Evolutionary conservation across 352 stramenopile genomes (phyloP).

Genomic region (Phytophthora lateralis): DNA sequence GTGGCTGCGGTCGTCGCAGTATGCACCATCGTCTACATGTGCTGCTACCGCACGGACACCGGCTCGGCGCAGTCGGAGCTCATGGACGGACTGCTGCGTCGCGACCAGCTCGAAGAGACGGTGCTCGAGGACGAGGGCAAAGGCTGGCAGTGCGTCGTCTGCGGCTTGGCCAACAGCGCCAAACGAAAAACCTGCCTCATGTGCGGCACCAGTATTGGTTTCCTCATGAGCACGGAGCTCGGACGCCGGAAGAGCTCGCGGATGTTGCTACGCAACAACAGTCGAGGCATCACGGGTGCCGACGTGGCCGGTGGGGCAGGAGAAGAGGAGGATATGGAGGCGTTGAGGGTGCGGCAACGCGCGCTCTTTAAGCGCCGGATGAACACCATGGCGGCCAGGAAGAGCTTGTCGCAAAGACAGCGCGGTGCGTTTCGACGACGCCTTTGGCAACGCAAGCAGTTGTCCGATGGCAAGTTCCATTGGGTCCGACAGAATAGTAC

Average conservation of each 20-base stretch:
- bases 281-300: slow-evolving; percentile 20
- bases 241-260: slow-evolving; percentile 59
- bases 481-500: slow-evolving; percentile 74
- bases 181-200: slow-evolving; percentile 60
- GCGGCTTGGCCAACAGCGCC: slow-evolving; percentile 56
- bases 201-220: slow-evolving; percentile 60
- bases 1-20: slow-evolving; percentile 37
- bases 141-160: slow-evolving; percentile 77
- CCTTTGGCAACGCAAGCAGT: slow-evolving; percentile 67
- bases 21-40: slow-evolving; percentile 53
- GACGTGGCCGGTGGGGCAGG: slow-evolving; percentile 7
- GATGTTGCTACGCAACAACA: slow-evolving; percentile 47
- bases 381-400: slow-evolving; percentile 64
- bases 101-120: slow-evolving; percentile 65
- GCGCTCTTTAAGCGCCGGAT: slow-evolving; percentile 73
- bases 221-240: slow-evolving; percentile 38
- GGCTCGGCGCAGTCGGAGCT: slow-evolving; percentile 29
- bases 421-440: slow-evolving; percentile 67
- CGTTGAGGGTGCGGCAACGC: slow-evolving; percentile 50
- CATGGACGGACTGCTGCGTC: slow-evolving; percentile 61
- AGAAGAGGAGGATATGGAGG: slow-evolving; percentile 38
- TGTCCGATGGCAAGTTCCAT: slow-evolving; percentile 70
- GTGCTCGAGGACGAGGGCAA: slow-evolving; percentile 56
- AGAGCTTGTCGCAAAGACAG: slow-evolving; percentile 71
- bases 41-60: slow-evolving; percentile 36